Base-by-base conservation (phyloP, 2,329 filamentous ascomycete genomes). In the Trichoderma pleuroti region DNA sequence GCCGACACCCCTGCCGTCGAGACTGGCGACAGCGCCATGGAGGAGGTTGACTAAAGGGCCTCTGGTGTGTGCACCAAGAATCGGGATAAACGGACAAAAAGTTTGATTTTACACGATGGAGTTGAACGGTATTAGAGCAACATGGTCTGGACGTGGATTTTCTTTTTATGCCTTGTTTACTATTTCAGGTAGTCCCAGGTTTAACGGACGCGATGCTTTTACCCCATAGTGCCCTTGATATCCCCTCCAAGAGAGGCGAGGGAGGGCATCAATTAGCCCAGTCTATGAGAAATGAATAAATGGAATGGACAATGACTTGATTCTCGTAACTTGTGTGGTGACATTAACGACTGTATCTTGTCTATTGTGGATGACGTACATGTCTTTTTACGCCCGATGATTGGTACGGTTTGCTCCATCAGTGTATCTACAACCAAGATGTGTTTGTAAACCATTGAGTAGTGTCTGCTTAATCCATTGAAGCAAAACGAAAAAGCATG, bases 21-120 rank as follows among this genome's bases (percentile, higher is more conserved):
- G 82, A 85, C 91, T 75, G 92, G 91, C 77, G 94, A 97, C 90
- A 97, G 92, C 86, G 91, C 94, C 83, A 99, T 99, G 96, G 96
- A 99, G 91, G 96, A 99, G 90, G 96, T 99, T 82, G 96, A 99
- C 89, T 99, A 97, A 87, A 79, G 57, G 72, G 72, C 71, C 72
- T 74, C 69, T 68, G 54, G 54, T 34, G 32, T 34, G 59, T 71
- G 74, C 65, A 72, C 16, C 39, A 74, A 76, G 74, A 76, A 78
- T 78, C 73, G 78, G 78, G 78, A 81, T 78, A 80, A 79, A 79
- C 74, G 76, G 75, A 72, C 74, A 82, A 82, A 82, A 81, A 78
- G 57, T 62, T 70, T 70, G 56, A 60, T 63, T 80, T 80, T 80
- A 74, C 78, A 79, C 74, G 75, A 78, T 74, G 82, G 82, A 83